Evolutionary conservation across 2,329 filamentous ascomycete genomes (phyloP).

Genomic region (Camillea tinctor): DNA sequence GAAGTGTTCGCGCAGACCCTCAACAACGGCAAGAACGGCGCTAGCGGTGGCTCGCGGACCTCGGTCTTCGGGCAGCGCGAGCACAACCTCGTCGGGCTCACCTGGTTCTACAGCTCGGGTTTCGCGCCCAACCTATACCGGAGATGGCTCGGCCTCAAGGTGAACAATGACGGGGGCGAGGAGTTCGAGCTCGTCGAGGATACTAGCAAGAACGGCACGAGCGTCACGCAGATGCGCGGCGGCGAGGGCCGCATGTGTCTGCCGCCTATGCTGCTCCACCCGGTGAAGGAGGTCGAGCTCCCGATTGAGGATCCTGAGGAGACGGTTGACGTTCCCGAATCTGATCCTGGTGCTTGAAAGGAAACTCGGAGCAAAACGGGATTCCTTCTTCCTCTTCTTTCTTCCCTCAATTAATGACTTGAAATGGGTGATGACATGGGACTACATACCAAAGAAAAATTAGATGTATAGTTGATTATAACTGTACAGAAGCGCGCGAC

Average conservation of each 20-base stretch:
- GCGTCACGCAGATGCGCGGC: constrained; percentile 55
- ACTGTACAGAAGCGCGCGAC: background rate
- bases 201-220: constrained; percentile 47
- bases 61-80: constrained; percentile 81
- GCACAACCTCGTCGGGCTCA: constrained; percentile 82
- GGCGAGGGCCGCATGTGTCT: constrained; percentile 87
- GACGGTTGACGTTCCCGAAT: constrained; percentile 45
- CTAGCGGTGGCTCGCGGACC: constrained; percentile 69
- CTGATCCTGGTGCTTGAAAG: constrained; percentile 47
- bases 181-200: constrained; percentile 66
- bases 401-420: constrained; percentile 1
- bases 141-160: constrained; percentile 80
- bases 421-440: background rate
- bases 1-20: constrained; percentile 75
- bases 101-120: constrained; percentile 87
- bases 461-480: background rate
- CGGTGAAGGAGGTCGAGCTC: constrained; percentile 73
- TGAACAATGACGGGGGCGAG: constrained; percentile 77
- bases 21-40: constrained; percentile 75
- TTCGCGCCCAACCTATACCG: constrained; percentile 81
- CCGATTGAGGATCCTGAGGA: constrained; percentile 58
- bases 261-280: constrained; percentile 85
- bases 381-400: background rate
- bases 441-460: background rate
- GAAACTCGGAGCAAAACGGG: constrained; percentile 2